These are phyloP conservation scores for Taphrina communis DNA, from an alignment of 1,139 yeast genomes.

Conservation along the genomic window DNA sequence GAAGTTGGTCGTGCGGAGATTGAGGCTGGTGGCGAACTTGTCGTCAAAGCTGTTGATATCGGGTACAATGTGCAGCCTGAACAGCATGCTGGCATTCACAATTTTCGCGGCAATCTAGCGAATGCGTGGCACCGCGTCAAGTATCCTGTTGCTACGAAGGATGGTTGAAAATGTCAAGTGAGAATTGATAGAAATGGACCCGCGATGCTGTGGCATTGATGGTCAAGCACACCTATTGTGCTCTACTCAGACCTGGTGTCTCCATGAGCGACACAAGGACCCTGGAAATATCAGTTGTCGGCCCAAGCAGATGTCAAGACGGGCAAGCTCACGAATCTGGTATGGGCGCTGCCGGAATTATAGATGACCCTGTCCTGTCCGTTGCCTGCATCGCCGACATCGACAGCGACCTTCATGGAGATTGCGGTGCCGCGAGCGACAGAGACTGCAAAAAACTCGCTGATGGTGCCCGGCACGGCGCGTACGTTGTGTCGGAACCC, in stretches of 20 bases:
- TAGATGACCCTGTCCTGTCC: slow-evolving; percentile 6
- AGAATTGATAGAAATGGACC: not conserved
- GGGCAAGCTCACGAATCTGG: not conserved
- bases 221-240: not conserved
- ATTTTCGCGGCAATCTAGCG: slow-evolving; percentile 14
- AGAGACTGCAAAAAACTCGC: not conserved
- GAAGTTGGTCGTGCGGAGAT: slow-evolving; percentile 8
- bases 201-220: not conserved
- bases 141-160: slow-evolving; percentile 7
- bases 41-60: slow-evolving; percentile 8
- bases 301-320: not conserved
- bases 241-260: not conserved
- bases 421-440: not conserved
- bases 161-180: not conserved
- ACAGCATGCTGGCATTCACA: slow-evolving; percentile 18
- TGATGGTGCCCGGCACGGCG: not conserved
- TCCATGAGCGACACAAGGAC: not conserved
- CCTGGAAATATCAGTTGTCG: slow-evolving; percentile 3
- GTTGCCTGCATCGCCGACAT: not conserved
- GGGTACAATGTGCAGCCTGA: slow-evolving; percentile 15
- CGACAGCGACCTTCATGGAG: slow-evolving; percentile 9
- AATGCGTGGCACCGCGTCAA: slow-evolving; percentile 18
- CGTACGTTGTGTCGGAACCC: not conserved
- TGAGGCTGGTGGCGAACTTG: slow-evolving; percentile 11
- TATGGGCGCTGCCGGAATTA: slow-evolving; percentile 1